A percentile compares a stretch with the other conserved stretches of the same genome.
phyloP scores from a whole-genome alignment of 495 filamentous ascomycete genomes.

The Geopyxis carbonaria region DNA sequence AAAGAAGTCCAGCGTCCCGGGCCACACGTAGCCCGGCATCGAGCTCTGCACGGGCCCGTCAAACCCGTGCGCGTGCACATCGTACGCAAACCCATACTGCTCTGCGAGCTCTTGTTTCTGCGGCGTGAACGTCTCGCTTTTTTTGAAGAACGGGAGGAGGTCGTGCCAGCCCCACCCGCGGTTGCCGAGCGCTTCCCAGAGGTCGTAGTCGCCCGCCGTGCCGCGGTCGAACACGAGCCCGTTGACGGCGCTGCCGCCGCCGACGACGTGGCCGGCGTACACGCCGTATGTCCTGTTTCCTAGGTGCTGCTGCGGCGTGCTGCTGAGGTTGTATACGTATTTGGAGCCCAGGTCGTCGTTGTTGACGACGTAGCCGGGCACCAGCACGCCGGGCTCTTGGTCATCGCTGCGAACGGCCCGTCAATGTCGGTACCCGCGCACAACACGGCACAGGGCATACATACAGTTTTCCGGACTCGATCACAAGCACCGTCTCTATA shows the following conservation, averaged over 20 bases:
- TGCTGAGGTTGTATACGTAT: conserved; percentile 24
- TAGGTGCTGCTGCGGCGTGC: conserved; percentile 27
- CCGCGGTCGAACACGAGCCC: conserved; percentile 33
- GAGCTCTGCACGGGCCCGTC: conserved; percentile 31
- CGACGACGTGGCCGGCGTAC: conserved; percentile 29
- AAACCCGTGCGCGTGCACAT: conserved; percentile 26
- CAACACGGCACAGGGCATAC: too few species aligned
- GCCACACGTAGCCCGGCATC: too few species aligned
- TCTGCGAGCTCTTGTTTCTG: conserved; percentile 5
- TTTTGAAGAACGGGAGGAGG: too few species aligned
- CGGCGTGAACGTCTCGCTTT: conserved; percentile 26
- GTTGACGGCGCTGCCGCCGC: conserved; percentile 34
- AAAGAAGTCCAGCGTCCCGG: conserved; percentile 39
- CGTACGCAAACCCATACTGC: conserved; percentile 24
- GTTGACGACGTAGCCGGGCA: conserved; percentile 25
- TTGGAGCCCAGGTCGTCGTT: conserved; percentile 13
- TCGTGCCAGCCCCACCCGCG: conserved; percentile 45
- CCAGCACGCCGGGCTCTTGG: conserved; percentile 21
- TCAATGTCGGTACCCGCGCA: too few species aligned
- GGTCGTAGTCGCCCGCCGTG: conserved; percentile 35
- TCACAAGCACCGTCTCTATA: conserved; percentile 20
- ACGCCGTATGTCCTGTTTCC: conserved; percentile 26
- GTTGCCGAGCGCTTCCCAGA: conserved; percentile 43
- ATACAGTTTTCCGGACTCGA: conserved; percentile 45
- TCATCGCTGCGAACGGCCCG: too few species aligned